A percentile compares a stretch with the other conserved stretches of the same genome.
Evolutionary conservation across 2,329 filamentous ascomycete genomes (phyloP).

Genomic region (Penicillium sp.): DNA sequence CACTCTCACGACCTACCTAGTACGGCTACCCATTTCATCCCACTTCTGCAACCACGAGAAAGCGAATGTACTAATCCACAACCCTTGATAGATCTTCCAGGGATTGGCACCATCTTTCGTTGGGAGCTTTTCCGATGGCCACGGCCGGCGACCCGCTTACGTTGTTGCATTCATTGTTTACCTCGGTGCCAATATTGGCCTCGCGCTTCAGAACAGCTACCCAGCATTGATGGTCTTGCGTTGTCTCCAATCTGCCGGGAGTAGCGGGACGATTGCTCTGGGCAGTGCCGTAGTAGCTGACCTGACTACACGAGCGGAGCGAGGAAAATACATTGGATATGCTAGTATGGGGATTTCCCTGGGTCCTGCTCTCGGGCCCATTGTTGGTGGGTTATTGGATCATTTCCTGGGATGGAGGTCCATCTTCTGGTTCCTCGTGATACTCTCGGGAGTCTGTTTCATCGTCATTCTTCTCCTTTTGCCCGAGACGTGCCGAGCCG

Average conservation of each 20-base stretch:
- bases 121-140: slow-evolving; percentile 66
- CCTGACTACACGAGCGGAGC: slow-evolving; percentile 69
- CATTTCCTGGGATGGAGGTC: slow-evolving; percentile 71
- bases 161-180: slow-evolving; percentile 60
- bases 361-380: slow-evolving; percentile 60
- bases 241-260: slow-evolving; percentile 54
- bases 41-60: neutral
- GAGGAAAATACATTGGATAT: slow-evolving; percentile 75
- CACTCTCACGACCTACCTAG: slow-evolving; percentile 52
- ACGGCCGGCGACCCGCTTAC: slow-evolving; percentile 67
- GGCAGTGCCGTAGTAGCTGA: slow-evolving; percentile 75
- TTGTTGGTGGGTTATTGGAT: slow-evolving; percentile 68
- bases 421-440: slow-evolving; percentile 73
- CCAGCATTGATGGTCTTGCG: slow-evolving; percentile 44
- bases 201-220: slow-evolving; percentile 45
- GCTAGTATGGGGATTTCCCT: slow-evolving; percentile 64
- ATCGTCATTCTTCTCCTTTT: slow-evolving; percentile 62
- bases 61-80: neutral
- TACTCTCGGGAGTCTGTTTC: slow-evolving; percentile 53
- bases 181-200: slow-evolving; percentile 45
- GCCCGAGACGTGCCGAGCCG: slow-evolving; percentile 56
- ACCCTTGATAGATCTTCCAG: slow-evolving; percentile 58
- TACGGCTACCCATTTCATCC: slow-evolving; percentile 23
- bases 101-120: slow-evolving; percentile 63
- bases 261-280: slow-evolving; percentile 72